Evolutionary conservation across 208 protist genomes (phyloP).

Genomic region (Acanthamoeba divionensis): DNA sequence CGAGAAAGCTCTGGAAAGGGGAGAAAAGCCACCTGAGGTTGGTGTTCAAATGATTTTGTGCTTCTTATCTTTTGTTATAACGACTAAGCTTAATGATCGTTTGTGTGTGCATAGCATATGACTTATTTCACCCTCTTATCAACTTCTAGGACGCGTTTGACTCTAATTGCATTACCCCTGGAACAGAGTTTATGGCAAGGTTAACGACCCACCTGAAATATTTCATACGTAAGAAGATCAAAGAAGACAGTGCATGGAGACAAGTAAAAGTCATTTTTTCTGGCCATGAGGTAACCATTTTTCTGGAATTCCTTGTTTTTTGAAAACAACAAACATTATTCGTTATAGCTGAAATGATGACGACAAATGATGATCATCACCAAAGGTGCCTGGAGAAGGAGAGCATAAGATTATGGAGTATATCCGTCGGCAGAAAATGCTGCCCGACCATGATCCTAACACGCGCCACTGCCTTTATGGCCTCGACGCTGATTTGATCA

Average conservation of each 20-base stretch:
- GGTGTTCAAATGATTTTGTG: background rate
- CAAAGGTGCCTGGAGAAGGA: conserved; percentile 93
- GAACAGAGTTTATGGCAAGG: conserved; percentile 95
- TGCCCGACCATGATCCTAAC: conserved; percentile 91
- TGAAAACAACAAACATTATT: no score
- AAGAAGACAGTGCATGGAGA: conserved; percentile 90
- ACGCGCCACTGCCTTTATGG: conserved; percentile 97
- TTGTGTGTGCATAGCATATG: no score
- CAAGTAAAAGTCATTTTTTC: conserved; percentile 92
- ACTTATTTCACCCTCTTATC: no score
- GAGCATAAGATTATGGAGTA: conserved; percentile 99
- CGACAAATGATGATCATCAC: background rate
- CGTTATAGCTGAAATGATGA: no score
- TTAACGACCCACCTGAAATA: conserved; percentile 91
- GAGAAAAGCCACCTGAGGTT: background rate
- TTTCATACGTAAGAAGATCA: conserved; percentile 92
- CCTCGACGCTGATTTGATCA: conserved; percentile 97
- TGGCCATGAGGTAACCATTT: conserved; percentile 77
- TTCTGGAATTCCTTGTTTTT: no score
- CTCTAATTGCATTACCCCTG: conserved; percentile 97
- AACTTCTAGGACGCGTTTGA: conserved; percentile 94
- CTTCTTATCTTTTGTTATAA: background rate
- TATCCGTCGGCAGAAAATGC: conserved; percentile 92
- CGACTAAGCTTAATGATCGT: no score
- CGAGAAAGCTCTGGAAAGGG: background rate